Evolutionary conservation across 805 yeast genomes (phyloP), one percentile per base, ranked within the genome.

Genomic region (Saccharomycopsis vini): DNA sequence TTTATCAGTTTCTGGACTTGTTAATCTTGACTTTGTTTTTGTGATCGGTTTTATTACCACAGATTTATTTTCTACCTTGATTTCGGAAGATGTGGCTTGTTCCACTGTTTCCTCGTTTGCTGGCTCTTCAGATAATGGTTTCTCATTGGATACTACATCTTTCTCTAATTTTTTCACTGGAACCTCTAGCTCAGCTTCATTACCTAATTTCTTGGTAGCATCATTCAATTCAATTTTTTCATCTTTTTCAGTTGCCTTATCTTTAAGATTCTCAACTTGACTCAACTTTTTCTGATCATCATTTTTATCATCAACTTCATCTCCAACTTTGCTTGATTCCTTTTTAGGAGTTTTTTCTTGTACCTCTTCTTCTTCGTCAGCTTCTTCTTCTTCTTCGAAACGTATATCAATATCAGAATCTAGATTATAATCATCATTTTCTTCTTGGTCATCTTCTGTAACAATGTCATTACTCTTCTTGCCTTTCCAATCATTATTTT

Each of bases 321-420:
- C 29, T 7, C 10, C 29, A 15, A 28, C 16, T 1, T 18, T 41
- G 6, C 39, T 39, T 12, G 36, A 43, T 23, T 28, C 47, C 7
- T 51, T 45, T 2, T 33, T n/a, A 34, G 21, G 49, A 36, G 30
- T 35, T 32, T 45, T 42, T 23, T 52, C 51, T 15, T 38, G 36
- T n/a, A 23, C 36, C 18, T 40, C 19, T 3, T 50, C 39, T 4
- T 42, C 36, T 16, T 36, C 43, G 23, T 46, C 52, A 15, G 32
- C 50, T 5, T 28, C 44, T 10, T 47, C 54, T 2, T 47, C 56
- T 16, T 53, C 54, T 9, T 44, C 50, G 36, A 43, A 47, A 22
- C 48, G 50, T 33, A 50, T 45, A n/a, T 50, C 46, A 36, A 47
- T 49, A 35, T 43, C 52, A 12, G 50, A 43, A 22, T 46, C 50